Base-by-base conservation (phyloP, 768 basidiomycete species). In the Mycena capillaripes region DNA sequence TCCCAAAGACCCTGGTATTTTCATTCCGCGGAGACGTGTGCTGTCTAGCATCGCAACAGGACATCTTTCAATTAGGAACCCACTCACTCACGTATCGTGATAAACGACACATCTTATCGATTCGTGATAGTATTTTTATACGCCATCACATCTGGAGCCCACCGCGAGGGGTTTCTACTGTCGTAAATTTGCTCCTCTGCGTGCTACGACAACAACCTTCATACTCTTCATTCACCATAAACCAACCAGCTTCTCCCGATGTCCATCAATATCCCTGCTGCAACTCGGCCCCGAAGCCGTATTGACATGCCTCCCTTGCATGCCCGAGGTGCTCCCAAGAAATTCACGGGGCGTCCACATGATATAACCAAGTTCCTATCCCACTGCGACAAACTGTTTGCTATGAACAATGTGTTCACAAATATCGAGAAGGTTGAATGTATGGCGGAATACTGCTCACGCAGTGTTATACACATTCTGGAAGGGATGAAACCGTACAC, bases 391-490 rank as follows among this genome's bases (percentile, higher is more conserved):
- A 63, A 63, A 38, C 46, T 63, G 16, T 63, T 63, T n/a, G 32
- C 32, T 10, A n/a, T 10, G 19, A 63, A 63, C 46, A 52, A 52
- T 63, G 61, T 63, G 7, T n/a, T 36, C 25, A 12, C 3, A 2
- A 32, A 52, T 27, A 7, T 63, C 23, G 61, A 63, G 5, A 63
- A 63, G 48, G 32, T 63, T 34, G 46, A 63, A 36, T 63, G 23
- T 30, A 63, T 63, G 61, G 34, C 30, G 6, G 61, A 63, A 50
- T 63, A 63, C 19, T 63, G 61, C 12, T 63, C 61, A 3, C 61
- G 48, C 48, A 32, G 21, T 21, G 61, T 63, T 16, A 11, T 63
- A 4, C 44, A 63, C 46, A 63, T 52, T 17, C 46, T 63, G 6
- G 61, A 63, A 10, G 61, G 61, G 21, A 63, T 63, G 61, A 52